A percentile compares a stretch with the other conserved stretches of the same genome.
Conservation (phyloP, 257 asterid species). For the Salvia miltiorrhiza region DNA sequence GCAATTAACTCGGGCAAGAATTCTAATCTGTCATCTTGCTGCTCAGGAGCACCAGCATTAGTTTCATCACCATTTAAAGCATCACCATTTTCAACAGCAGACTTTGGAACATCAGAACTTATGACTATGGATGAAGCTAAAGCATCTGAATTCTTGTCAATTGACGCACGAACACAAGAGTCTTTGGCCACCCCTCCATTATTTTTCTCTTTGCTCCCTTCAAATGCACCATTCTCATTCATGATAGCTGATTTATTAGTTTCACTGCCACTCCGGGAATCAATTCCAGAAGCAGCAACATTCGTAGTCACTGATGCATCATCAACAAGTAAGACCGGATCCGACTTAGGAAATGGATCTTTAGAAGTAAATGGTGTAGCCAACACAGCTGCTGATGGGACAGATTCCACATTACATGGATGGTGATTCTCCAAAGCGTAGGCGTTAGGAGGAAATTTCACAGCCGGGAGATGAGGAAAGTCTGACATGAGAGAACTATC, state of each 20-base stretch:
- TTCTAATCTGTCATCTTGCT: conserved; percentile 41
- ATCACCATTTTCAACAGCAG: conserved; percentile 27
- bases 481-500: conserved; percentile 56
- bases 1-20: conserved; percentile 72
- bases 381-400: conserved; percentile 33
- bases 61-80: conserved; percentile 32
- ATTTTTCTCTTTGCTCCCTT: conserved; percentile 30
- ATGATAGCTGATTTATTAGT: conserved; percentile 21
- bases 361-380: conserved; percentile 24
- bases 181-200: conserved; percentile 29
- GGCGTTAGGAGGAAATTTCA: conserved; percentile 36
- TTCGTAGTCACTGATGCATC: conserved; percentile 25
- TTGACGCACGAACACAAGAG: conserved; percentile 26
- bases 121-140: conserved; percentile 21
- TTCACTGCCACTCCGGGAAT: conserved; percentile 24
- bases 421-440: conserved; percentile 41
- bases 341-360: conserved; percentile 33
- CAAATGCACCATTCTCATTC: conserved; percentile 26
- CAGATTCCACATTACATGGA: conserved; percentile 31
- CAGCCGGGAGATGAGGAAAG: conserved; percentile 42
- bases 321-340: conserved; percentile 29
- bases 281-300: conserved; percentile 31
- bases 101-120: conserved; percentile 19
- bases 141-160: conserved; percentile 29
- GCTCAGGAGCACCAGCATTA: conserved; percentile 21